phyloP scores from a whole-genome alignment of 768 basidiomycete species.

The Neoboletus subvelutipes region DNA sequence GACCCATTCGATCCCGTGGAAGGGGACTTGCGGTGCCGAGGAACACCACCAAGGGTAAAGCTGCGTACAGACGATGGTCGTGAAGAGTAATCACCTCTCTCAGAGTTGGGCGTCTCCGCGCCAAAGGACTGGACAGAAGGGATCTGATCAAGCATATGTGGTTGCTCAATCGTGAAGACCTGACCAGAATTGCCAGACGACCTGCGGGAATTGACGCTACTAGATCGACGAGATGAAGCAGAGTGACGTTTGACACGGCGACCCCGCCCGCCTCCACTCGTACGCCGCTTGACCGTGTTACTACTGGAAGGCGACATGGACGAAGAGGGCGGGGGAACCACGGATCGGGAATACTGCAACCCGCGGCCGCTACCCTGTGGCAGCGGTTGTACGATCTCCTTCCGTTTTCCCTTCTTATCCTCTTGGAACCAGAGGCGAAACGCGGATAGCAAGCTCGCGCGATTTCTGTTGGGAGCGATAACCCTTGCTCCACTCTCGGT shows the following conservation, averaged over 20 bases:
- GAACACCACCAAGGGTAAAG: slow-evolving; percentile 51
- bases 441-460: slow-evolving; percentile 78
- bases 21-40: slow-evolving; percentile 69
- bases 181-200: slow-evolving; percentile 56
- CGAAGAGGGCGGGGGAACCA: slow-evolving; percentile 22
- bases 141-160: slow-evolving; percentile 45
- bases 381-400: slow-evolving; percentile 38
- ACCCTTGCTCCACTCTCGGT: slow-evolving; percentile 35
- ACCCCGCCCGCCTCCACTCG: slow-evolving; percentile 44
- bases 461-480: slow-evolving; percentile 49
- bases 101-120: slow-evolving; percentile 85
- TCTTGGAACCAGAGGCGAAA: slow-evolving; percentile 94
- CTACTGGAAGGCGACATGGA: slow-evolving; percentile 32
- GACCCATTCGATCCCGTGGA: slow-evolving; percentile 78
- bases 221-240: slow-evolving; percentile 81
- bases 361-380: slow-evolving; percentile 22
- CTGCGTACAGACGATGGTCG: slow-evolving; percentile 87
- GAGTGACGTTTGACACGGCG: slow-evolving; percentile 69
- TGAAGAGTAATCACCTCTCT: slow-evolving; percentile 74
- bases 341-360: slow-evolving; percentile 27
- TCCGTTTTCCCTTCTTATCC: slow-evolving; percentile 84
- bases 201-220: slow-evolving; percentile 85
- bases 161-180: slow-evolving; percentile 53
- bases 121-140: slow-evolving; percentile 72
- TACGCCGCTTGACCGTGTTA: slow-evolving; percentile 49